Percentiles rank a stretch among this genome's conserved stretches.
phyloP scores from a whole-genome alignment of 345 rosid genomes.

The Arabis alpina region DNA sequence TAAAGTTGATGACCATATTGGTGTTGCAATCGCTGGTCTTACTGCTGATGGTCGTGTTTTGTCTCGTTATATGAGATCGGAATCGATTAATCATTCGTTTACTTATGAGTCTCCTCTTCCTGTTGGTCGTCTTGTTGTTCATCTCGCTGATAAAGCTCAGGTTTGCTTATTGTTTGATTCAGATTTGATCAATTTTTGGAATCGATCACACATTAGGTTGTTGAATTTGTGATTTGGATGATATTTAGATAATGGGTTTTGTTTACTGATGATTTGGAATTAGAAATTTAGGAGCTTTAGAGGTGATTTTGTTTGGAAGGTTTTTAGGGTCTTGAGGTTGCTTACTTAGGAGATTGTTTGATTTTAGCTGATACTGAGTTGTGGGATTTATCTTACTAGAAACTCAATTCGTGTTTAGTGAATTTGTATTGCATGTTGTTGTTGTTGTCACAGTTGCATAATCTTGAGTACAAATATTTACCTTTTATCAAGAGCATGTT shows the following conservation, averaged over 20 bases:
- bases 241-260: not conserved
- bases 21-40: constrained; percentile 95
- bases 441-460: constrained; percentile 17
- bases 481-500: not conserved
- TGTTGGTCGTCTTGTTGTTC: constrained; percentile 94
- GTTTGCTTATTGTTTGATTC: constrained; percentile 38
- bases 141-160: constrained; percentile 98
- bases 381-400: not conserved
- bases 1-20: constrained; percentile 97
- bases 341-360: not conserved
- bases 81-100: constrained; percentile 82
- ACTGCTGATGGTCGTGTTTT: constrained; percentile 98
- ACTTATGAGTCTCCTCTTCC: constrained; percentile 97
- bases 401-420: not conserved
- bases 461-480: constrained; percentile 5
- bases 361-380: not conserved
- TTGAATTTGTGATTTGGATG: not conserved
- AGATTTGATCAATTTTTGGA: constrained; percentile 2
- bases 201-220: not conserved
- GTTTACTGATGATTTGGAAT: constrained; percentile 3
- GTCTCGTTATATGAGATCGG: constrained; percentile 94
- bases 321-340: too few relatives aligned
- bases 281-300: not conserved
- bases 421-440: not conserved
- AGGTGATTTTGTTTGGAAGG: not conserved